phyloP scores from a whole-genome alignment of 2,329 filamentous ascomycete species.

The Zymoseptoria ardabiliae region DNA sequence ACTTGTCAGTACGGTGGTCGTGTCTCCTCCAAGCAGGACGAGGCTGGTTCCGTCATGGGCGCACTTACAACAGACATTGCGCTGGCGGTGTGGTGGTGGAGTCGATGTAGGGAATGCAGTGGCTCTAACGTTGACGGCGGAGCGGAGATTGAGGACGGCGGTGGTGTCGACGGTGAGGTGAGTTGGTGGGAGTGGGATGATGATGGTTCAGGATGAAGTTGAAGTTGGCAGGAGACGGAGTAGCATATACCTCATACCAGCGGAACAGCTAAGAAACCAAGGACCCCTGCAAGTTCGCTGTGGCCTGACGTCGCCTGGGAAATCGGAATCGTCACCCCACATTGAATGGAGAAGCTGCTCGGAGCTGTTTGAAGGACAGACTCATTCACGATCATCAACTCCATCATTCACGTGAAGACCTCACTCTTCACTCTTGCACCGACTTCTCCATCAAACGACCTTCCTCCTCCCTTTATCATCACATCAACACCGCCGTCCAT shows the following conservation, averaged over 20 bases:
- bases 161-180: neutral
- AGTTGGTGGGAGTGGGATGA: neutral
- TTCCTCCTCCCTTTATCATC: neutral
- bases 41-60: neutral
- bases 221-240: neutral
- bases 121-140: neutral
- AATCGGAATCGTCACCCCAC: neutral
- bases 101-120: neutral
- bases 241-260: neutral
- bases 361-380: no score
- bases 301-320: no score
- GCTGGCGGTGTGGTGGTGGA: neutral
- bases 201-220: neutral
- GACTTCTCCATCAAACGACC: neutral
- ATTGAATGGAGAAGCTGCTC: no score
- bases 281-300: no score
- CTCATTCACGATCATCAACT: neutral
- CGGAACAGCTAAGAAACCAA: neutral
- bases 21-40: neutral
- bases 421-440: neutral
- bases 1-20: neutral
- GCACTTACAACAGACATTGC: slow-evolving; percentile 1
- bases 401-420: neutral
- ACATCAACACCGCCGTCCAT: neutral
- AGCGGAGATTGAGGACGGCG: neutral